phyloP scores from a whole-genome alignment of 2,329 filamentous ascomycete species.

The Aspergillus candidus region DNA sequence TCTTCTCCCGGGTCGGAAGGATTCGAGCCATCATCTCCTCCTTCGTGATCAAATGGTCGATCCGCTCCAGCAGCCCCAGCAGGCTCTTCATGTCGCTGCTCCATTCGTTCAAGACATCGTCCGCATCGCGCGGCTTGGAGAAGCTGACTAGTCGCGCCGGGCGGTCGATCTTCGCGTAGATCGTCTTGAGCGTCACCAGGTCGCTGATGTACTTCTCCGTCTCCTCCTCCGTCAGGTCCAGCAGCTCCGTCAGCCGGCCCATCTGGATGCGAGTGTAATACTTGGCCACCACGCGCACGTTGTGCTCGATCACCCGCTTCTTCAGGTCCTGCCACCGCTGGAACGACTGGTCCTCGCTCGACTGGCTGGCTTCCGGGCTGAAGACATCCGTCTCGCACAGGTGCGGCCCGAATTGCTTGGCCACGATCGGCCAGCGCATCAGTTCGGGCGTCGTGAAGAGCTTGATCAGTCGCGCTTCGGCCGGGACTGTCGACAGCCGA shows the following conservation, averaged over 20 bases:
- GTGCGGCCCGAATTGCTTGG: constrained; percentile 81
- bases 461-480: constrained; percentile 81
- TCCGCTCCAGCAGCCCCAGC: constrained; percentile 75
- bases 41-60: constrained; percentile 98
- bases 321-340: constrained; percentile 89
- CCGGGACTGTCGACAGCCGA: constrained; percentile 68
- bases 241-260: constrained; percentile 77
- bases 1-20: constrained; percentile 53
- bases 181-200: constrained; percentile 93
- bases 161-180: constrained; percentile 94
- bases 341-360: constrained; percentile 71
- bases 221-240: constrained; percentile 90
- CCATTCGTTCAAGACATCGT: constrained; percentile 98
- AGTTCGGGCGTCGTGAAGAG: constrained; percentile 93
- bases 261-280: constrained; percentile 98
- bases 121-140: constrained; percentile 86
- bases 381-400: constrained; percentile 89
- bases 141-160: constrained; percentile 90
- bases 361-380: constrained; percentile 56
- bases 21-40: constrained; percentile 99
- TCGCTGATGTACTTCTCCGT: constrained; percentile 99
- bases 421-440: constrained; percentile 96
- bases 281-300: constrained; percentile 93
- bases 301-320: constrained; percentile 98
- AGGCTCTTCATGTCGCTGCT: constrained; percentile 96